Conservation (phyloP, 1,139 yeast species). For the Diutina rugosa region DNA sequence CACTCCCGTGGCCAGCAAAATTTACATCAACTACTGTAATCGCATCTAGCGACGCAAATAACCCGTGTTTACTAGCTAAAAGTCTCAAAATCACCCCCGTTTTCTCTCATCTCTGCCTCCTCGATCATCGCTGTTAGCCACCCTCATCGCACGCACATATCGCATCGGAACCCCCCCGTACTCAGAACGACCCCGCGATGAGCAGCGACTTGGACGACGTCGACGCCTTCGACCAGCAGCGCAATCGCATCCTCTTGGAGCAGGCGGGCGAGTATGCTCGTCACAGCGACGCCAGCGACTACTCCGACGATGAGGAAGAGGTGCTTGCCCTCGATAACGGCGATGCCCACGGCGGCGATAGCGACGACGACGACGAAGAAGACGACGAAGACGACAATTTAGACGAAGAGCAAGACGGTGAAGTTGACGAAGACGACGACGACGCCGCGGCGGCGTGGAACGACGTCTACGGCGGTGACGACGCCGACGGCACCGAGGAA, state of each 20-base stretch:
- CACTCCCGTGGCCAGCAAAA: too few relatives aligned
- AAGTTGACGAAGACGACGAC: conserved; percentile 35
- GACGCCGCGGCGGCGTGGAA: conserved; percentile 62
- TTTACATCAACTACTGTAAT: too few relatives aligned
- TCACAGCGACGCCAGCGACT: conserved; percentile 18
- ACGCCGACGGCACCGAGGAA: conserved; percentile 67
- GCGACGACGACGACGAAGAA: conserved; percentile 11
- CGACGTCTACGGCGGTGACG: conserved; percentile 79
- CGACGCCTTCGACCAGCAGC: conserved; percentile 57
- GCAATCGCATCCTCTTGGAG: conserved; percentile 47
- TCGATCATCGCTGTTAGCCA: too few relatives aligned
- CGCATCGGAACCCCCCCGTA: neutral
- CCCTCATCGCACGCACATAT: neutral
- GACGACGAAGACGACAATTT: conserved; percentile 15
- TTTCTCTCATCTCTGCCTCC: neutral
- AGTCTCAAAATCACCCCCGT: neutral
- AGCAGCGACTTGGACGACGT: conserved; percentile 33
- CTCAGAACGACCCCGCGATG: neutral
- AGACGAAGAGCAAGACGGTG: conserved; percentile 32
- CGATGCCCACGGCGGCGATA: conserved; percentile 19
- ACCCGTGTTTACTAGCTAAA: too few relatives aligned
- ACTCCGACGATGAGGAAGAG: conserved; percentile 31
- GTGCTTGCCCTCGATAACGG: conserved; percentile 26
- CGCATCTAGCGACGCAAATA: too few relatives aligned
- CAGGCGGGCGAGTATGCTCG: conserved; percentile 37